A percentile compares a stretch with the other conserved stretches of the same genome.
phyloP scores from a whole-genome alignment of 208 protist genomes.

The Crithidia expoeki region DNA sequence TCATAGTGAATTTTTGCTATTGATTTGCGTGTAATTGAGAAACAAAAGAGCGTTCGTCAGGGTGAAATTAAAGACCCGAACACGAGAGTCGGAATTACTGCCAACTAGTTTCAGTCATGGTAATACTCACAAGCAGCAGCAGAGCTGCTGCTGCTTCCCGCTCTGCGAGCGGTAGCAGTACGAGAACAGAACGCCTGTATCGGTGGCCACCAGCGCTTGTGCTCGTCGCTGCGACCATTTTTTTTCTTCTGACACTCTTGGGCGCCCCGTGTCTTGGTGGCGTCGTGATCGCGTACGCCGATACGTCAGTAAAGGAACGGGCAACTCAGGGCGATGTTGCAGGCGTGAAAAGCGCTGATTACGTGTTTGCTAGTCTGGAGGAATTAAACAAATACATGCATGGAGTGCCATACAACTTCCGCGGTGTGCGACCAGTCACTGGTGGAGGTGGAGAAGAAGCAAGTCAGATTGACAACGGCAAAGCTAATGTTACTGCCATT shows the following conservation, averaged over 20 bases:
- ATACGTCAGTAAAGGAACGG: background rate
- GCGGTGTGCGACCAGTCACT: background rate
- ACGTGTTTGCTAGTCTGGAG: constrained; percentile 20
- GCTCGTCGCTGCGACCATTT: background rate
- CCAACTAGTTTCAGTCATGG: no score
- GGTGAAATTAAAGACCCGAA: no score
- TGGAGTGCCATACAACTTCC: constrained; percentile 22
- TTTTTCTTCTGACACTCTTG: background rate
- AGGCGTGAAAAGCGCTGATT: background rate
- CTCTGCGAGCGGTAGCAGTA: background rate
- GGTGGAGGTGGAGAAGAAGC: background rate
- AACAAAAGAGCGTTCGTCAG: no score
- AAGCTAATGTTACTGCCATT: background rate
- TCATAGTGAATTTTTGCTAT: no score
- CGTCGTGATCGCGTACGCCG: background rate
- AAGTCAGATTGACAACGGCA: background rate
- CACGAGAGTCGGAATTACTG: no score
- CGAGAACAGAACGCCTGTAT: no score
- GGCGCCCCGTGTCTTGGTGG: background rate
- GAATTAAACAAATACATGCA: constrained; percentile 14
- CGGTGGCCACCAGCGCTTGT: background rate
- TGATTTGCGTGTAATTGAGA: no score
- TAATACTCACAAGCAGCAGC: background rate
- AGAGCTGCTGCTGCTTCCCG: background rate
- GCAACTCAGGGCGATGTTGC: background rate